Evolutionary conservation across 106 monocot species (phyloP).

Genomic region (Dioscorea dumetorum): DNA sequence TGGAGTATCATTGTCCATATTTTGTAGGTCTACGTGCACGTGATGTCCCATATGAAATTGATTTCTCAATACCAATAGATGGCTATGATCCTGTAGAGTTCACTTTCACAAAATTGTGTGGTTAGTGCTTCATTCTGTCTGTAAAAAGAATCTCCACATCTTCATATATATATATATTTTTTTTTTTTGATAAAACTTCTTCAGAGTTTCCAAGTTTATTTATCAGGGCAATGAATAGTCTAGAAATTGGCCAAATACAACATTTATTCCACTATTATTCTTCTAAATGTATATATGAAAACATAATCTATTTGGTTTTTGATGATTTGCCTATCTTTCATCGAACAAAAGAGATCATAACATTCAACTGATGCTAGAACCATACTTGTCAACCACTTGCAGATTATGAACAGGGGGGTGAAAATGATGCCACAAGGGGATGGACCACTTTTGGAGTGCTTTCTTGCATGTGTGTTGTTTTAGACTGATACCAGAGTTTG

Average conservation of each 20-base stretch:
- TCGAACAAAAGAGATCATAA: too few species aligned
- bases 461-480: conserved; percentile 63
- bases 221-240: too few species aligned
- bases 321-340: too few species aligned
- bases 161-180: too few species aligned
- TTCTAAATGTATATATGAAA: too few species aligned
- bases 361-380: neutral
- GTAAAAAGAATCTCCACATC: neutral
- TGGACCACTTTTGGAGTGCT: conserved; percentile 85
- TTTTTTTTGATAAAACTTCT: too few species aligned
- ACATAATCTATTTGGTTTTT: too few species aligned
- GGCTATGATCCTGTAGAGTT: conserved; percentile 88
- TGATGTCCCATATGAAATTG: conserved; percentile 53
- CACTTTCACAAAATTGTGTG: conserved; percentile 75
- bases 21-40: conserved; percentile 53
- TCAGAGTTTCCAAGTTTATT: too few species aligned
- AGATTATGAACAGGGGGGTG: conserved; percentile 56
- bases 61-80: conserved; percentile 69
- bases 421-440: conserved; percentile 49
- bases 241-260: too few species aligned
- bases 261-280: too few species aligned
- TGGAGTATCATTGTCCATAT: conserved; percentile 6
- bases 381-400: conserved; percentile 8
- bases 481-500: neutral
- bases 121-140: conserved; percentile 44